These are phyloP conservation scores for Ustulina deusta DNA, from an alignment of 2,329 filamentous ascomycete genomes.

Conservation along the genomic window DNA sequence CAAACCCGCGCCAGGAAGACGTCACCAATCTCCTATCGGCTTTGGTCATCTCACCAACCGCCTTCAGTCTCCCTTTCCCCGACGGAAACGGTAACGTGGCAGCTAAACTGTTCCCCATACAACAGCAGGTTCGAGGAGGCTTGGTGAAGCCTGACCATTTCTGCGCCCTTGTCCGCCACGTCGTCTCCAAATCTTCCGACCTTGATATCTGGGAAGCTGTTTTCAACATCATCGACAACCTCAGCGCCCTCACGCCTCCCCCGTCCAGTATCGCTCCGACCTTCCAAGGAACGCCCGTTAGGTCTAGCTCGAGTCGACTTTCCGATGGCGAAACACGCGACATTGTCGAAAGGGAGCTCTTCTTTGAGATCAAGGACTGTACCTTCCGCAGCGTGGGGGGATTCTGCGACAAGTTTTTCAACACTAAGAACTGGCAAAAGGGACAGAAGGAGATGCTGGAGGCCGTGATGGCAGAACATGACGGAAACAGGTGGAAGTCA, in stretches of 20 bases:
- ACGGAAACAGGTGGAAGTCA: slow-evolving; percentile 12
- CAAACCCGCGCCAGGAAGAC: slow-evolving; percentile 19
- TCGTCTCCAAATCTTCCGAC: slow-evolving; percentile 20
- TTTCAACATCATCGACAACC: slow-evolving; percentile 16
- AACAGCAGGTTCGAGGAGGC: slow-evolving; percentile 10
- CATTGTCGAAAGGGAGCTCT: slow-evolving; percentile 21
- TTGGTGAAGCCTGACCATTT: slow-evolving; percentile 20
- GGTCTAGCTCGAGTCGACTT: slow-evolving; percentile 14
- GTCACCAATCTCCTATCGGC: slow-evolving; percentile 11
- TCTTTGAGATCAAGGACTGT: slow-evolving; percentile 16
- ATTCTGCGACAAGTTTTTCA: slow-evolving; percentile 32
- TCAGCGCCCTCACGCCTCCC: slow-evolving; percentile 1
- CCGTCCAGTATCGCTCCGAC: slow-evolving; percentile 9
- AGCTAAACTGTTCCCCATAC: slow-evolving; percentile 29
- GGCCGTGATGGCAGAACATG: slow-evolving; percentile 5
- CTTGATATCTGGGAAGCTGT: slow-evolving; percentile 14
- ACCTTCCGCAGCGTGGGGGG: slow-evolving; percentile 19
- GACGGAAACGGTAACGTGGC: slow-evolving; percentile 17
- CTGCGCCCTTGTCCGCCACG: slow-evolving; percentile 18
- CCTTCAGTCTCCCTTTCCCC: slow-evolving; percentile 18
- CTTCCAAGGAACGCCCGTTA: slow-evolving; percentile 17
- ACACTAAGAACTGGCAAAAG: slow-evolving; percentile 13
- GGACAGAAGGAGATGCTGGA: slow-evolving; percentile 20
- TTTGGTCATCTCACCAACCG: not conserved
- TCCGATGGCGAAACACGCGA: slow-evolving; percentile 14